These are phyloP conservation scores for Perilla frutescens DNA, from an alignment of 257 asterid species.

Conservation along the genomic window DNA sequence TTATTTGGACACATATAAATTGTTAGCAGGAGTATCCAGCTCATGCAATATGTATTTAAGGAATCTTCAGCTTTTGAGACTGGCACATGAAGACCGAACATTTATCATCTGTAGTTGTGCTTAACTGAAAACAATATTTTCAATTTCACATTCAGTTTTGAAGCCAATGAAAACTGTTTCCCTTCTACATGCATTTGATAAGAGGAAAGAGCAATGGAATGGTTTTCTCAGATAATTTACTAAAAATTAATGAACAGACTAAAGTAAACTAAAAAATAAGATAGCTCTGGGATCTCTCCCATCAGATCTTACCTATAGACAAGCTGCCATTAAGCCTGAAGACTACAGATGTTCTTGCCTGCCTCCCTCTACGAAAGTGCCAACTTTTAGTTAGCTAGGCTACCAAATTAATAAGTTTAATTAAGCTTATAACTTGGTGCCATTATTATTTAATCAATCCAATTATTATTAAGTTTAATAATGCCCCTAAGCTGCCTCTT, in stretches of 20 bases:
- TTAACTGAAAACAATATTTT: background rate
- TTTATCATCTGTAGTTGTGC: background rate
- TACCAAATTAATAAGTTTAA: background rate
- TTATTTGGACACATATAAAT: too few relatives aligned
- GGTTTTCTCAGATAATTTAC: background rate
- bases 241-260: background rate
- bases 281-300: background rate
- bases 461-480: too few relatives aligned
- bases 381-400: background rate
- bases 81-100: background rate
- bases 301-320: background rate
- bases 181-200: background rate
- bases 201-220: background rate
- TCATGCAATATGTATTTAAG: too few relatives aligned
- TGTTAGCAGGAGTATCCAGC: too few relatives aligned
- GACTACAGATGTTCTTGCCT: background rate
- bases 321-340: background rate
- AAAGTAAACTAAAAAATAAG: background rate
- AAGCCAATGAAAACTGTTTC: background rate
- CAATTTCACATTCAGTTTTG: background rate
- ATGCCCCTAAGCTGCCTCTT: background rate
- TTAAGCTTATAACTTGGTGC: background rate
- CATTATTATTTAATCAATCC: background rate
- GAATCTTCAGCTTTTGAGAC: too few relatives aligned
- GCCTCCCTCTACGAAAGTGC: background rate